Percentiles rank a stretch among this genome's conserved stretches.
These are phyloP conservation scores for Wallacemonas sp. DNA, from an alignment of 208 protist species.

Conservation along the genomic window DNA sequence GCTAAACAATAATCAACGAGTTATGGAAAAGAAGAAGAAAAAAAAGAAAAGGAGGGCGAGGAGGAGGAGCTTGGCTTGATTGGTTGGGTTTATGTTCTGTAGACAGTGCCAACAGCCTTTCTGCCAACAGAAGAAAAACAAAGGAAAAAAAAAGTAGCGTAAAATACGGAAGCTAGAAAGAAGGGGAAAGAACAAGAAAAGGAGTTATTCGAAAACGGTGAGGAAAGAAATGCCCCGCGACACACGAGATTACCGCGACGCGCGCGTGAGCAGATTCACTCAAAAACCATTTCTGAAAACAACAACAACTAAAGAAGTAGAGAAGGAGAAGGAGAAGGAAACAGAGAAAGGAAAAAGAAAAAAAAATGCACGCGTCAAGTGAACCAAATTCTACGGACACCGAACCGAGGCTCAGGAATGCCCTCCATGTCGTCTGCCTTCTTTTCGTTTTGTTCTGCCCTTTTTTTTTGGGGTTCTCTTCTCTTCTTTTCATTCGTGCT, in stretches of 20 bases:
- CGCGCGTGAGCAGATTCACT: constrained; percentile 2
- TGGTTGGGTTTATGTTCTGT: too few relatives aligned
- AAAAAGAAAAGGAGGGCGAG: too few relatives aligned
- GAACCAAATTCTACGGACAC: too few relatives aligned
- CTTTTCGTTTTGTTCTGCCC: background rate
- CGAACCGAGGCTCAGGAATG: background rate
- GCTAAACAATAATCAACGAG: background rate
- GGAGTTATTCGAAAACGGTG: background rate
- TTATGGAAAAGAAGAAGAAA: background rate
- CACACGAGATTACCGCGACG: constrained; percentile 17
- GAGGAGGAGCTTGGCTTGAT: too few relatives aligned
- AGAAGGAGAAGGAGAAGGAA: background rate
- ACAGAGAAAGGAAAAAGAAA: constrained; percentile 1
- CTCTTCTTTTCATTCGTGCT: constrained; percentile 17
- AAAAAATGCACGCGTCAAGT: constrained; percentile 13
- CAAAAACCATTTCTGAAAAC: too few relatives aligned
- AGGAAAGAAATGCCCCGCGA: background rate
- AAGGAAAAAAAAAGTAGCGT: constrained; percentile 3
- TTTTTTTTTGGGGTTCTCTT: constrained; percentile 3
- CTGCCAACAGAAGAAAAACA: too few relatives aligned
- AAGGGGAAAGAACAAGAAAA: constrained; percentile 2
- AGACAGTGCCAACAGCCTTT: too few relatives aligned
- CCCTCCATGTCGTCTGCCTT: background rate
- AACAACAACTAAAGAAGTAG: too few relatives aligned
- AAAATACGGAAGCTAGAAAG: background rate